These are phyloP conservation scores for Neofusicoccum ribis DNA, from an alignment of 2,329 filamentous ascomycete genomes.

Conservation along the genomic window DNA sequence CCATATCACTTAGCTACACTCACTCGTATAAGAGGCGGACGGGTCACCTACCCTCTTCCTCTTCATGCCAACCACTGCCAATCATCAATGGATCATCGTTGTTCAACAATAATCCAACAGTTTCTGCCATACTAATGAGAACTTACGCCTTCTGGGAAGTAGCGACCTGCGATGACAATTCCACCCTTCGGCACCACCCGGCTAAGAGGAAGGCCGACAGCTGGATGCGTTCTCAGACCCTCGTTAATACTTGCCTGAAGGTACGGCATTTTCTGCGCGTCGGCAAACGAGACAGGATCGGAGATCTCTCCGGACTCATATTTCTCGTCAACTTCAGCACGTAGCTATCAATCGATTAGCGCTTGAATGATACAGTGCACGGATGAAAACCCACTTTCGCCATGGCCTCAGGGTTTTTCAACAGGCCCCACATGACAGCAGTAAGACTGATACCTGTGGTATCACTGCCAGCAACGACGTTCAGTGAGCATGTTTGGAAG, in stretches of 20 bases:
- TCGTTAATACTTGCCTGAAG: constrained; percentile 43
- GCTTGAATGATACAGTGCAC: neutral
- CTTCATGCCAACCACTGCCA: too few species aligned
- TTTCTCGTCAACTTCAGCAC: neutral
- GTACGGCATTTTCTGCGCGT: constrained; percentile 26
- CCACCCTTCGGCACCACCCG: constrained; percentile 29
- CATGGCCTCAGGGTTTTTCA: constrained; percentile 36
- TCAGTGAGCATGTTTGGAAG: constrained; percentile 29
- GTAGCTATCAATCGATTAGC: neutral
- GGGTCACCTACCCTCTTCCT: too few species aligned
- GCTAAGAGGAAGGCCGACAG: constrained; percentile 23
- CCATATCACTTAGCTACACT: too few species aligned
- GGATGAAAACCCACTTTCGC: neutral
- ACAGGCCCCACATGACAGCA: constrained; percentile 47
- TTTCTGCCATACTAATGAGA: constrained; percentile 23
- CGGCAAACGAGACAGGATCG: neutral
- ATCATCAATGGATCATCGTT: too few species aligned
- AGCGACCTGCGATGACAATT: constrained; percentile 26
- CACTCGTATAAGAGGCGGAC: too few species aligned
- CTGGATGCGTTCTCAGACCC: constrained; percentile 30
- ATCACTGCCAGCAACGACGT: constrained; percentile 43
- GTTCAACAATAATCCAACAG: too few species aligned
- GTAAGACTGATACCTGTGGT: constrained; percentile 54
- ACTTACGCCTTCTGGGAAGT: constrained; percentile 28
- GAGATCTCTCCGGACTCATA: neutral